Percentiles rank a stretch among this genome's conserved stretches.
Conservation (phyloP, 2,329 filamentous ascomycete genomes). For the Fusarium sp. region DNA sequence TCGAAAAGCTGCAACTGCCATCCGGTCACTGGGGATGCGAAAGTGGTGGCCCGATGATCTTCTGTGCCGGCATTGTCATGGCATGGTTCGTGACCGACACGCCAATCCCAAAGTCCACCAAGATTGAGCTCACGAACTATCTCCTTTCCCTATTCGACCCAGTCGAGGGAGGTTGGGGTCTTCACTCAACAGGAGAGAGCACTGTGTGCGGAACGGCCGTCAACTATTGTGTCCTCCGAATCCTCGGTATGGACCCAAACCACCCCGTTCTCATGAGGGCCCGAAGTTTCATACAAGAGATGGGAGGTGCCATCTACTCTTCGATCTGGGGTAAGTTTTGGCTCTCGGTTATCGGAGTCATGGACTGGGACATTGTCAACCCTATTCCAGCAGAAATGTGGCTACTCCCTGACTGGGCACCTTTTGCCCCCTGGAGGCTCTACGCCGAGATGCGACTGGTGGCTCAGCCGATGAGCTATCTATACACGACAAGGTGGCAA, state of each 20-base stretch:
- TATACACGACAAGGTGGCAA: conserved; percentile 85
- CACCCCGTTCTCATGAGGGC: conserved; percentile 87
- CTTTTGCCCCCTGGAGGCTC: conserved; percentile 90
- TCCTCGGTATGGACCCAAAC: conserved; percentile 84
- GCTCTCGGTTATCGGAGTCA: conserved; percentile 84
- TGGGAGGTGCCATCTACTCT: conserved; percentile 83
- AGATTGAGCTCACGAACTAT: conserved; percentile 92
- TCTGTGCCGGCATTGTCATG: conserved; percentile 85
- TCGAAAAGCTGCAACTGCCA: conserved; percentile 86
- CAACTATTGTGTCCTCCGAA: conserved; percentile 84
- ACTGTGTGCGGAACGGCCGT: conserved; percentile 89
- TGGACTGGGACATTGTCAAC: conserved; percentile 91
- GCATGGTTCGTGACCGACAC: conserved; percentile 90
- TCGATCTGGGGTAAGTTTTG: conserved; percentile 99
- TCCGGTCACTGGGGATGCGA: conserved; percentile 96
- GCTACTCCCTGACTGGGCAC: conserved; percentile 89
- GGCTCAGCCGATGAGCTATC: conserved; percentile 59
- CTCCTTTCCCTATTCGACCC: conserved; percentile 84
- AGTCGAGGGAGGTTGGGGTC: conserved; percentile 91
- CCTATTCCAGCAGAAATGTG: conserved; percentile 93
- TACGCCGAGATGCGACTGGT: conserved; percentile 88
- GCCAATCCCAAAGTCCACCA: conserved; percentile 80
- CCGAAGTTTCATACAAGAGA: conserved; percentile 78
- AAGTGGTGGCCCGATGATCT: conserved; percentile 96
- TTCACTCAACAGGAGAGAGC: conserved; percentile 93